These are phyloP conservation scores for Talaromyces atroroseus DNA, from an alignment of 2,329 filamentous ascomycete species.

Conservation along the genomic window DNA sequence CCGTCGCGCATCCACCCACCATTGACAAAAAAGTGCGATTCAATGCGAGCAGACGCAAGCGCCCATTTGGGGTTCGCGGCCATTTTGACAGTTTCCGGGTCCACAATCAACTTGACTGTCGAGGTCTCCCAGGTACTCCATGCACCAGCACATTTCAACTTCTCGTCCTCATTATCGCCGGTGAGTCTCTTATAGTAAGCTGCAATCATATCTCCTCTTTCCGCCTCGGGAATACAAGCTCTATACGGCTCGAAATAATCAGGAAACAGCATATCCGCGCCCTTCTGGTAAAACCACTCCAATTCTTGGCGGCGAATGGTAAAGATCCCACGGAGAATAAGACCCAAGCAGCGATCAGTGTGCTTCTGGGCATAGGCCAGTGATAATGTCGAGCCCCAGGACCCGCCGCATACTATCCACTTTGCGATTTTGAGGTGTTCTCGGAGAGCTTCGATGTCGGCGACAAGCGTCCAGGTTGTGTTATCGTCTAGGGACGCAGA, in stretches of 20 bases:
- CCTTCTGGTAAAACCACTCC: background rate
- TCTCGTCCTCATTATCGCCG: background rate
- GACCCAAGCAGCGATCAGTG: conserved; percentile 31
- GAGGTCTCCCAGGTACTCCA: background rate
- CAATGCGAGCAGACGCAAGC: conserved; percentile 2
- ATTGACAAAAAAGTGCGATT: background rate
- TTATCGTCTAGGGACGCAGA: conserved; percentile 39
- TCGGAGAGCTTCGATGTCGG: conserved; percentile 40
- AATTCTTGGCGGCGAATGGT: background rate
- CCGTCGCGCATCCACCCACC: conserved; percentile 1
- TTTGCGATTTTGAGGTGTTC: conserved; percentile 37
- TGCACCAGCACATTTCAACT: background rate
- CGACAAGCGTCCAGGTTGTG: conserved; percentile 41
- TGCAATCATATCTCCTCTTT: conserved; percentile 1
- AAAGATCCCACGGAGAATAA: conserved; percentile 44
- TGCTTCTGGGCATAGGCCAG: conserved; percentile 42
- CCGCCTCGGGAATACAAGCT: background rate
- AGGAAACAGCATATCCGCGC: background rate
- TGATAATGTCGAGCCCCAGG: conserved; percentile 44
- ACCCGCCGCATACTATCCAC: conserved; percentile 45
- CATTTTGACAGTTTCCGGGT: background rate
- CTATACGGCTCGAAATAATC: background rate
- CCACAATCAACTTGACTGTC: conserved; percentile 2
- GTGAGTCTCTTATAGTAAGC: conserved; percentile 6
- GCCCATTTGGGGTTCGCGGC: background rate